Conservation (phyloP, 257 asterid genomes). For the Fraxinus pennsylvanica region DNA sequence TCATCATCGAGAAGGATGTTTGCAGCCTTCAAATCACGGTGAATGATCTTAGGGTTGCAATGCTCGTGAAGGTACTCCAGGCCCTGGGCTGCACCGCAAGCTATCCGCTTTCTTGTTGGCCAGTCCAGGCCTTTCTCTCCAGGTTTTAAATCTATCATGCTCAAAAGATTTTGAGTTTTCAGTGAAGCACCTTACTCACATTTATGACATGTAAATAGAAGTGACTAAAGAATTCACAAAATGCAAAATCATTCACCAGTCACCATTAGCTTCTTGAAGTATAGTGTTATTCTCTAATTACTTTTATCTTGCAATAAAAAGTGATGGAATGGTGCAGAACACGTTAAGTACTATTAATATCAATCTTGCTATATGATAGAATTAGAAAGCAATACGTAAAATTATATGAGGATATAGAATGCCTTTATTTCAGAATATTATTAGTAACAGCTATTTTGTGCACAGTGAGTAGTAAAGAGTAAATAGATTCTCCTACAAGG, state of each 20-base stretch:
- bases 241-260: neutral
- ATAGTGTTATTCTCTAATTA: neutral
- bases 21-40: conserved; percentile 91
- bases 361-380: too few species aligned
- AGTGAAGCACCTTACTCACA: neutral
- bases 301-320: neutral
- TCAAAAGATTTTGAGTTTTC: neutral
- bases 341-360: too few species aligned
- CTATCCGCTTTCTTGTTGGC: conserved; percentile 69
- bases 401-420: too few species aligned
- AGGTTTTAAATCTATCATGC: conserved; percentile 57
- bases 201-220: neutral
- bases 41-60: conserved; percentile 85
- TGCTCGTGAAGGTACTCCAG: conserved; percentile 92
- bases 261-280: neutral
- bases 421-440: neutral
- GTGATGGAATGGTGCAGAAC: neutral
- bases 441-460: too few species aligned
- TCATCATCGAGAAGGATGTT: conserved; percentile 78
- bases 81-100: conserved; percentile 89
- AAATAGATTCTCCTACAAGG: neutral
- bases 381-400: too few species aligned
- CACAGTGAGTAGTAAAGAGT: neutral
- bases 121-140: conserved; percentile 84
- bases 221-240: neutral